Percentiles rank a stretch among this genome's conserved stretches.
Evolutionary conservation across 2,329 filamentous ascomycete species (phyloP).

Genomic region (Fusarium sp.): DNA sequence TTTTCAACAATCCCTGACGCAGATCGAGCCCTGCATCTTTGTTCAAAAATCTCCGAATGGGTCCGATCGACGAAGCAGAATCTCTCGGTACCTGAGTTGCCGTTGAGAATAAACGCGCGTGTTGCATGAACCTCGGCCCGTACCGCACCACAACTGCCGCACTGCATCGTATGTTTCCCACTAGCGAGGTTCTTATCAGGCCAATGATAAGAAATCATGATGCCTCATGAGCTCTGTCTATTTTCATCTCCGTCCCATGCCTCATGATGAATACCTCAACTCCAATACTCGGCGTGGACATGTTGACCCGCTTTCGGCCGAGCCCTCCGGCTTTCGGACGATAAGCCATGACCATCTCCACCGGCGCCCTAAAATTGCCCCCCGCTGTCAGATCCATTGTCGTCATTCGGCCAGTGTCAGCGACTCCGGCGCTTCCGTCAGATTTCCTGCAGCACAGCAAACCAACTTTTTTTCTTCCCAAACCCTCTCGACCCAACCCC

Average conservation of each 20-base stretch:
- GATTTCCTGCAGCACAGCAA: slow-evolving; percentile 19
- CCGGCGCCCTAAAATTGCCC: slow-evolving; percentile 29
- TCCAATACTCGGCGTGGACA: neutral
- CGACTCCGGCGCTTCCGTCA: slow-evolving; percentile 47
- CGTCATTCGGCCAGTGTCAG: slow-evolving; percentile 34
- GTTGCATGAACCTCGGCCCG: slow-evolving; percentile 35
- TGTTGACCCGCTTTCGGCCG: slow-evolving; percentile 33
- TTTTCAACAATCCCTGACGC: neutral
- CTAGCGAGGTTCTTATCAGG: neutral
- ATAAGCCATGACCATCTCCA: slow-evolving; percentile 19
- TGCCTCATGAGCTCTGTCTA: neutral
- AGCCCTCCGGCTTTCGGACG: slow-evolving; percentile 22
- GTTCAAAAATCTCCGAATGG: neutral
- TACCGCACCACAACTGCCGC: slow-evolving; percentile 11
- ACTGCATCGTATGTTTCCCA: neutral
- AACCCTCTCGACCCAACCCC: slow-evolving; percentile 4
- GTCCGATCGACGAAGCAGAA: neutral
- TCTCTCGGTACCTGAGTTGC: neutral
- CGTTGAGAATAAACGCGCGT: slow-evolving; percentile 11
- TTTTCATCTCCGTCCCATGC: no score
- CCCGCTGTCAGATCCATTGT: slow-evolving; percentile 32
- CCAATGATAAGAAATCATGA: neutral
- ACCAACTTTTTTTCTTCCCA: slow-evolving; percentile 17
- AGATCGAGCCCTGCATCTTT: neutral
- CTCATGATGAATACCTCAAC: neutral